Evolutionary conservation across 2,329 filamentous ascomycete species (phyloP).

Genomic region (Lachnellula occidentalis): DNA sequence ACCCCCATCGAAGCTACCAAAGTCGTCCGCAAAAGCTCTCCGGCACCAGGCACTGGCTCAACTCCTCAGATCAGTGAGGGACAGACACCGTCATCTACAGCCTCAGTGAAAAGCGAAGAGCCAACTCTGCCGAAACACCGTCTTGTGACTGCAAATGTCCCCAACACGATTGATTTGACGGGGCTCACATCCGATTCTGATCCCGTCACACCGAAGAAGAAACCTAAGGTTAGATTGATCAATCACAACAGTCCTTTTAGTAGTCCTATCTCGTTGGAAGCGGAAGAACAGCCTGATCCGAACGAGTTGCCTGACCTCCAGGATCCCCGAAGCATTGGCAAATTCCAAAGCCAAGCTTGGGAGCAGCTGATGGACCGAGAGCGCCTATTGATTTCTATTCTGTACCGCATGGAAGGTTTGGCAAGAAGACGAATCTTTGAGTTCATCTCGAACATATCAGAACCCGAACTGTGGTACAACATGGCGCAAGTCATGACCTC

Average conservation of each 20-base stretch:
- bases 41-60: neutral
- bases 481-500: constrained; percentile 13
- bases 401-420: constrained; percentile 29
- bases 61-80: neutral
- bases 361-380: constrained; percentile 24
- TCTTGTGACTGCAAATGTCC: neutral
- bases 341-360: constrained; percentile 18
- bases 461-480: constrained; percentile 14
- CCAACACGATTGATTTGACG: constrained; percentile 20
- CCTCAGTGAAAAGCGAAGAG: constrained; percentile 4
- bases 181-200: constrained; percentile 19
- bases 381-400: constrained; percentile 38
- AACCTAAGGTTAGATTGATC: constrained; percentile 11
- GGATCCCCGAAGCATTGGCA: constrained; percentile 21
- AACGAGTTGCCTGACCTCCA: constrained; percentile 17
- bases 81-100: neutral
- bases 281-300: constrained; percentile 1
- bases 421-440: constrained; percentile 7
- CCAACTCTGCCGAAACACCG: neutral
- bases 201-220: constrained; percentile 14
- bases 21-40: neutral
- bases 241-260: constrained; percentile 6
- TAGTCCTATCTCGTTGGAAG: neutral
- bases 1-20: neutral
- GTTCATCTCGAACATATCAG: constrained; percentile 10